These are phyloP conservation scores for Liquidambar formosana DNA, from an alignment of 164 flowering plant genomes.

Conservation along the genomic window DNA sequence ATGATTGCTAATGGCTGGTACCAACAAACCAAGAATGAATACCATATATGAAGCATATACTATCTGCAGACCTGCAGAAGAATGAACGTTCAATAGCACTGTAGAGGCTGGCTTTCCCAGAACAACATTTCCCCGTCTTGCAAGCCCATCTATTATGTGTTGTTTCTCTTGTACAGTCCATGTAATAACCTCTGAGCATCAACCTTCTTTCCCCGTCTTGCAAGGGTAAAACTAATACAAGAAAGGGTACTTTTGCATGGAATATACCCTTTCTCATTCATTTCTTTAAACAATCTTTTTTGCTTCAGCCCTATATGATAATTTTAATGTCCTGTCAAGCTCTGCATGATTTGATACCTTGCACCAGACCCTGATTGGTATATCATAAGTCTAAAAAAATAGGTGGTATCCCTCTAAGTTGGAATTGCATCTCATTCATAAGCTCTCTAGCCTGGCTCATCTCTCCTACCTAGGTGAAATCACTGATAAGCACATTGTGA, in stretches of 20 bases:
- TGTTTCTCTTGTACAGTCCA: constrained; percentile 31
- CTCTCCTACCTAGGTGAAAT: constrained; percentile 62
- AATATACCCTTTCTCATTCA: constrained; percentile 55
- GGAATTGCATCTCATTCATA: constrained; percentile 84
- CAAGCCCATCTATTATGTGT: neutral
- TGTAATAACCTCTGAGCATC: constrained; percentile 41
- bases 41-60: neutral
- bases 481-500: constrained; percentile 71
- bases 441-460: constrained; percentile 89
- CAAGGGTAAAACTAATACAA: constrained; percentile 44
- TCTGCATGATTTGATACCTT: constrained; percentile 47
- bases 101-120: neutral
- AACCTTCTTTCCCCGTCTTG: constrained; percentile 47
- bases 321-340: constrained; percentile 31
- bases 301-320: constrained; percentile 50
- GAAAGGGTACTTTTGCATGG: constrained; percentile 53
- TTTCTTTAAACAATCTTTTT: constrained; percentile 55
- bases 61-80: neutral
- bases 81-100: neutral
- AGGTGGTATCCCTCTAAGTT: constrained; percentile 55
- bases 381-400: constrained; percentile 80
- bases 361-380: constrained; percentile 83
- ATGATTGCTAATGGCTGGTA: neutral
- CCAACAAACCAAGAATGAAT: neutral
- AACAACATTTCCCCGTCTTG: neutral